Evolutionary conservation across 345 rosid species (phyloP), one percentile per base, ranked within the genome.

Genomic region (Melaleuca alternifolia): DNA sequence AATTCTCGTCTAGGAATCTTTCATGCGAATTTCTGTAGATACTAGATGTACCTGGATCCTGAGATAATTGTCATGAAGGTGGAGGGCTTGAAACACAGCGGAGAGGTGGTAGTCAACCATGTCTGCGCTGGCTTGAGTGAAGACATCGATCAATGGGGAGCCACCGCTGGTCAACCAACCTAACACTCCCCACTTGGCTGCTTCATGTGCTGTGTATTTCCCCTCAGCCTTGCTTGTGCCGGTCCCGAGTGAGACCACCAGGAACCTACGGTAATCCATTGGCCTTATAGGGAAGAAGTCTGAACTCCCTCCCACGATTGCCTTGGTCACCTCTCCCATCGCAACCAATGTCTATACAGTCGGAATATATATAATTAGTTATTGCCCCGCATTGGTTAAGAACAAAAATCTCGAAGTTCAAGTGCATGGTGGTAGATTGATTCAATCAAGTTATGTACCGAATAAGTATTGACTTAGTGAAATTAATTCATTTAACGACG

Each of bases 151-250:
- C 86, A 95, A 61, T 0, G 98, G 96, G 10, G 92, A 90, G 10
- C 87, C 88, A 53, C 86, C 91, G 14, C 89, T 84, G 51, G 91
- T 92, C 59, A 94, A 89, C 98, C 98, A 95, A 18, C 95, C 92
- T 65, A 94, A n/a, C 50, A 95, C 1, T 14, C 96, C 98, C 98
- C 98, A 95, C 37, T 87, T 86, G 5, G 96, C 95, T 9, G 91
- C 93, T 30, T 89, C 86, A 1, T 33, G 5, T 1, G 98, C 96
- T 16, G 33, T 46, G 85, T 86, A 93, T 84, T 89, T 94, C 82
- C 87, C 89, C 50, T 91, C 91, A 0, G 6, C 11, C 56, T 91
- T 94, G 8, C 50, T 81, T 1, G 89, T 50, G 3, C 96, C 95
- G 0, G 94, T 92, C 57, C 98, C 98, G 28, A 93, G 87, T 0